A percentile compares a stretch with the other conserved stretches of the same genome.
Conservation (phyloP, 768 basidiomycete genomes). For the Leccinum longicurvipes region DNA sequence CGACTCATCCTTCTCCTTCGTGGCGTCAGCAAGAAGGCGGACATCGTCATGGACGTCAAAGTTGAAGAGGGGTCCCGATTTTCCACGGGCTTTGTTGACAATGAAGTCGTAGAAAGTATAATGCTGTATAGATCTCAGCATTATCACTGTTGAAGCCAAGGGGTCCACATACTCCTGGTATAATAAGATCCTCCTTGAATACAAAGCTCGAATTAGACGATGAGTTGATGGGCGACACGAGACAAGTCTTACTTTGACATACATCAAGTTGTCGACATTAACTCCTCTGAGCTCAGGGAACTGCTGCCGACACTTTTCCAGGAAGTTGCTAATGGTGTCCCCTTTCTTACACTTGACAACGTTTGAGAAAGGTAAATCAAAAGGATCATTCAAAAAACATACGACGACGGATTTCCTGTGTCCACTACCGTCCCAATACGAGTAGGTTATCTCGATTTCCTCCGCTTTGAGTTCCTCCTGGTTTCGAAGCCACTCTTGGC, state of each 20-base stretch:
- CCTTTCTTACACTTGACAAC: constrained; percentile 88
- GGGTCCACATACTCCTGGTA: constrained; percentile 78
- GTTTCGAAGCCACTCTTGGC: constrained; percentile 81
- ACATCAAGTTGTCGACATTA: constrained; percentile 96
- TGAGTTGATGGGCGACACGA: background rate
- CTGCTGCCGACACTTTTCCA: constrained; percentile 91
- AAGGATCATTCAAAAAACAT: constrained; percentile 30
- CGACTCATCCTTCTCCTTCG: constrained; percentile 95
- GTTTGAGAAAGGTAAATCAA: background rate
- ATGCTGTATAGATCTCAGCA: constrained; percentile 52
- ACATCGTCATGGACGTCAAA: constrained; percentile 99
- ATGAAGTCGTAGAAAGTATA: constrained; percentile 99
- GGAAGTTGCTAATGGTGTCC: constrained; percentile 79
- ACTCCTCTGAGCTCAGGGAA: constrained; percentile 89
- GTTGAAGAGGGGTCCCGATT: constrained; percentile 96
- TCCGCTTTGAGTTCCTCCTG: constrained; percentile 69
- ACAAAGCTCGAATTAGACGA: constrained; percentile 6
- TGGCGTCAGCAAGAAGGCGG: constrained; percentile 89
- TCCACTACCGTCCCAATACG: constrained; percentile 98
- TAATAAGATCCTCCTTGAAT: constrained; percentile 89
- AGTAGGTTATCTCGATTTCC: constrained; percentile 89
- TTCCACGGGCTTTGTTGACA: constrained; percentile 96
- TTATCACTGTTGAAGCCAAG: background rate
- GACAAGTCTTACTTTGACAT: constrained; percentile 71
- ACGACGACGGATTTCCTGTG: constrained; percentile 91